Base-by-base conservation (phyloP, 495 filamentous ascomycete genomes). In the Lindgomyces ingoldianus region DNA sequence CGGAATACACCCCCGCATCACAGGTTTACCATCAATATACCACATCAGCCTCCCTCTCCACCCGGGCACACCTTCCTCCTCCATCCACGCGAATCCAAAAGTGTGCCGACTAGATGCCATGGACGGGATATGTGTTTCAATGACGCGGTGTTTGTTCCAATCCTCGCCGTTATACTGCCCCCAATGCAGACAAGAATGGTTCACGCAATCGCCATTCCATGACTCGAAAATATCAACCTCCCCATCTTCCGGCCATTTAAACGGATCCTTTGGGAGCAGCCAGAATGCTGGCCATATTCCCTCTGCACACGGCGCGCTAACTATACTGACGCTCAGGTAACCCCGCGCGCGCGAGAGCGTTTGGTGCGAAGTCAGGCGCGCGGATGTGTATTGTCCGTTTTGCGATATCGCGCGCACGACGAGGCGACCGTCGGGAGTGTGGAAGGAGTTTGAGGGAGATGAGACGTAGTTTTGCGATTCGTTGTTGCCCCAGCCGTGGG, bases 231-330 rank as follows among this genome's bases (percentile, higher is more conserved):
- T 74, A 29, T 74, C 72, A 14, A 74, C 56, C 47, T 74, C 72
- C 12, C 72, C 72, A 54, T 74, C 72, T 21, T 49, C 59, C 1
- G 72, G 72, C 72, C 72, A 74, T 1, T 26, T 24, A 50, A 80
- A 79, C 0, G 77, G 78, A 52, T 79, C 74, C 3, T 65, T 65
- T 3, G 79, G 77, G 3, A 81, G 67, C 9, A 79, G 69, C 79
- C 79, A 81, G 57, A 77, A 79, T 1, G 79, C 79, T 1, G 77
- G 79, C 76, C 76, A 78, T 18, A 81, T 76, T 0, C 79, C 77
- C 14, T 66, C 52, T n/a, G 77, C 78, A 57, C 73, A 77, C 2
- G 79, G 79, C 0, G 75, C n/a, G n/a, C n/a, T 57, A 0, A 62
- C 67, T 0, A 79, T 60, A 8, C 61, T 70, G 1, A 72, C 77